A percentile compares a stretch with the other conserved stretches of the same genome.
Conservation (phyloP, 2,329 filamentous ascomycete genomes). For the Ophiostoma australiae region DNA sequence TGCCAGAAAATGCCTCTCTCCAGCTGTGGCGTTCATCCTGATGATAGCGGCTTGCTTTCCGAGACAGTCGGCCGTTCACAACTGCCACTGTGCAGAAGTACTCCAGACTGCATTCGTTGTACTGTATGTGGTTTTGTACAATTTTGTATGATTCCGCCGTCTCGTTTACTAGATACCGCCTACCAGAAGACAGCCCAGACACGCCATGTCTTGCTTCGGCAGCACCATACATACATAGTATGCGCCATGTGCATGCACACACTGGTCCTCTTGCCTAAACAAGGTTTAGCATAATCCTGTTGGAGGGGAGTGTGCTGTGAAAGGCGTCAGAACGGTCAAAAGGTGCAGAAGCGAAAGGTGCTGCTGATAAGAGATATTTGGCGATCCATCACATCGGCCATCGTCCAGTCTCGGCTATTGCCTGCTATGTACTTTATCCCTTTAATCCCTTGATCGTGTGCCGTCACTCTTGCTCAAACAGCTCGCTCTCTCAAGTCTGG, state of each 20-base stretch:
- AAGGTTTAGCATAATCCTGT: slow-evolving; percentile 1
- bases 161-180: neutral
- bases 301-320: neutral
- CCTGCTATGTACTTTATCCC: too few species aligned
- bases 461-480: neutral
- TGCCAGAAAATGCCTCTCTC: neutral
- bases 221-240: neutral
- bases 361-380: neutral
- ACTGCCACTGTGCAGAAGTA: neutral
- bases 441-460: too few species aligned
- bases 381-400: neutral
- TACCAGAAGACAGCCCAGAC: neutral
- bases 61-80: neutral
- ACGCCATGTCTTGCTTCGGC: neutral
- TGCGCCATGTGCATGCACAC: neutral
- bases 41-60: neutral
- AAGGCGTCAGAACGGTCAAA: neutral
- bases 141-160: too few species aligned
- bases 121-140: too few species aligned
- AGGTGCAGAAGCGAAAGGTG: neutral
- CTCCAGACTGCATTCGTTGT: too few species aligned
- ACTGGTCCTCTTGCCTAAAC: slow-evolving; percentile 1
- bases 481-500: neutral
- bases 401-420: neutral
- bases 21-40: slow-evolving; percentile 1